Percentiles rank a stretch among this genome's conserved stretches.
Evolutionary conservation across 495 filamentous ascomycete species (phyloP).

Genomic region (Penicillium antarcticum): DNA sequence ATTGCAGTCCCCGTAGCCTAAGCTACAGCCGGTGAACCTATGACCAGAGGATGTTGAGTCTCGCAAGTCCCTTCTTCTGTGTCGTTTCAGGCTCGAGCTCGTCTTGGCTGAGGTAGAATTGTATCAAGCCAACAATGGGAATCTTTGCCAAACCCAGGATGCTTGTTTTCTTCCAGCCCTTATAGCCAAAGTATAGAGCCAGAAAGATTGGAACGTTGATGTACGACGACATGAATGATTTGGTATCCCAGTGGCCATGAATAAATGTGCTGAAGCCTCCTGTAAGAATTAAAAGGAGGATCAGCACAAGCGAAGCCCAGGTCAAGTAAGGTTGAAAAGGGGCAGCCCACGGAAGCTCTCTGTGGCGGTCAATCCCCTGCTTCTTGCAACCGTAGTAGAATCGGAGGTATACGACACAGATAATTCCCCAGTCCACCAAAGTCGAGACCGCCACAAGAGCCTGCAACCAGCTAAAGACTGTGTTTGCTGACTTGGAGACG

Average conservation of each 20-base stretch:
- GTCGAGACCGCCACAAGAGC: constrained; percentile 45
- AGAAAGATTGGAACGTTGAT: constrained; percentile 50
- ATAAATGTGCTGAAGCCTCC: constrained; percentile 31
- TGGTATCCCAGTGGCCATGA: constrained; percentile 35
- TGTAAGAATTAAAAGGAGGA: constrained; percentile 33
- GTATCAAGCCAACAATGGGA: constrained; percentile 4
- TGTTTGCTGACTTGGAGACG: constrained; percentile 42
- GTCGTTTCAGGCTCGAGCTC: background rate
- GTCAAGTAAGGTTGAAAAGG: constrained; percentile 45
- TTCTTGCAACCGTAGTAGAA: constrained; percentile 45
- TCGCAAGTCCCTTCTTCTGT: background rate
- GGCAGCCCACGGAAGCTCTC: constrained; percentile 43
- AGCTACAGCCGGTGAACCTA: too few relatives aligned
- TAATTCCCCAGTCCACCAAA: constrained; percentile 49
- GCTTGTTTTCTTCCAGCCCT: constrained; percentile 47
- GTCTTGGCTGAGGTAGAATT: background rate
- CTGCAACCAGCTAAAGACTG: constrained; percentile 55
- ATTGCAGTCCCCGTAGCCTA: too few relatives aligned
- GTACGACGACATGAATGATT: constrained; percentile 18
- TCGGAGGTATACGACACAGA: constrained; percentile 47
- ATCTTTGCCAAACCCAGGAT: constrained; percentile 47
- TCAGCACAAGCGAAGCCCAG: constrained; percentile 39
- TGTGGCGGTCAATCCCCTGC: constrained; percentile 33
- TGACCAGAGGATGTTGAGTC: constrained; percentile 5
- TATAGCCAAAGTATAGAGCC: constrained; percentile 47